Evolutionary conservation across 495 filamentous ascomycete species (phyloP).

Genomic region (Xylaria acuta): DNA sequence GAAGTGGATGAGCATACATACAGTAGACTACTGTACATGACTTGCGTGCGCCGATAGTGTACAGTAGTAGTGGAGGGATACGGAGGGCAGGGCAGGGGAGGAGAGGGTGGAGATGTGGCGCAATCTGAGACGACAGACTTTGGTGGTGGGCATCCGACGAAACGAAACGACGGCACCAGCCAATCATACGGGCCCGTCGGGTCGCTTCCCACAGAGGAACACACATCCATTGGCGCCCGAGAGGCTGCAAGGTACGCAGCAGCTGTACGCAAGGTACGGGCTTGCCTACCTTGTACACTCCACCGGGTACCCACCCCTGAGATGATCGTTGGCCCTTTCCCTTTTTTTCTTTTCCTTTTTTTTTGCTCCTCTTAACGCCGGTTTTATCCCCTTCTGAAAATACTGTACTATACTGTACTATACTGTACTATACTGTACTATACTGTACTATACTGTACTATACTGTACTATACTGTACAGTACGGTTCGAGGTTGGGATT

Average conservation of each 20-base stretch:
- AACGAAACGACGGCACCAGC: slow-evolving; percentile 4
- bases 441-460: neutral
- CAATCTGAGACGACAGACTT: slow-evolving; percentile 17
- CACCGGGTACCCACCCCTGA: neutral
- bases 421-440: neutral
- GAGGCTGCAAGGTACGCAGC: slow-evolving; percentile 12
- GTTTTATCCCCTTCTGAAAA: neutral
- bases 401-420: neutral
- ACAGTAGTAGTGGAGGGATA: neutral
- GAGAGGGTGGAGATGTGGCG: slow-evolving; percentile 19
- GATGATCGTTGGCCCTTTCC: neutral
- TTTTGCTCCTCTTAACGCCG: neutral
- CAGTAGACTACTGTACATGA: neutral
- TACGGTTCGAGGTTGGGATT: neutral
- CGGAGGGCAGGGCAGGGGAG: neutral
- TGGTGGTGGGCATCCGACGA: slow-evolving; percentile 4
- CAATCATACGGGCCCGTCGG: neutral
- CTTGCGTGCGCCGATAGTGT: neutral
- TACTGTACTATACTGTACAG: neutral
- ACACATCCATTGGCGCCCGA: slow-evolving; percentile 4
- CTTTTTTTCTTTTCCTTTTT: neutral
- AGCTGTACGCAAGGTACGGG: slow-evolving; percentile 9
- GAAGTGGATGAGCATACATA: neutral
- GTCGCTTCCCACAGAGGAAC: neutral
- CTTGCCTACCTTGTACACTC: neutral